Evolutionary conservation across 1,284 basidiomycete species (phyloP).

Genomic region (Irpex sp.): DNA sequence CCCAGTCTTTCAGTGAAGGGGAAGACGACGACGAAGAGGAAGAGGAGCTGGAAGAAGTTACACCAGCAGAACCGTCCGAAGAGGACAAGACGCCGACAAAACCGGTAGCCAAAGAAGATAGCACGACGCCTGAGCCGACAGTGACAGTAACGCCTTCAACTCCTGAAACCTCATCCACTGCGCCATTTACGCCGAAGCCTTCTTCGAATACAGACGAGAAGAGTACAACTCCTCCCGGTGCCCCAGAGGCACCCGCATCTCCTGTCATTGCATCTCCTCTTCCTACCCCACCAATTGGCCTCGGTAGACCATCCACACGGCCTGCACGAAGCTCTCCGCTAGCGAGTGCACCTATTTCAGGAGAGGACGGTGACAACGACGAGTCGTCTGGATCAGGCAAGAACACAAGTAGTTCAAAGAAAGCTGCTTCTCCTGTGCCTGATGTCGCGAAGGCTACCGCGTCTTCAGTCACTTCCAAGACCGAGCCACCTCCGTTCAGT

Average conservation of each 20-base stretch:
- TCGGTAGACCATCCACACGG: conserved; percentile 25
- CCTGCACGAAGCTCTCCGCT: conserved; percentile 26
- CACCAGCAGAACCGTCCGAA: conserved; percentile 24
- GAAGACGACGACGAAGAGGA: conserved; percentile 20
- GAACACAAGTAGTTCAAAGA: neutral
- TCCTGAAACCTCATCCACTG: conserved; percentile 7
- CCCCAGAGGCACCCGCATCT: conserved; percentile 40
- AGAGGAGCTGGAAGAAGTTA: conserved; percentile 6
- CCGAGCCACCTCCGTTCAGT: neutral
- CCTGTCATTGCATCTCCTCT: conserved; percentile 9
- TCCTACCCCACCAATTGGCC: conserved; percentile 15
- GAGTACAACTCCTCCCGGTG: conserved; percentile 50
- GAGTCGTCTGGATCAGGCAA: conserved; percentile 5
- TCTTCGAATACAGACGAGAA: conserved; percentile 25
- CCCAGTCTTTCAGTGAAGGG: conserved; percentile 26
- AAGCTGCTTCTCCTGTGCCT: neutral
- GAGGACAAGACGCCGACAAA: neutral
- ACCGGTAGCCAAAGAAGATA: neutral
- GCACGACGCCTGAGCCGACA: neutral
- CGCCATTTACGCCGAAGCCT: conserved; percentile 14
- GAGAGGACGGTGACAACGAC: conserved; percentile 18
- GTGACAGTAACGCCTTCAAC: conserved; percentile 9
- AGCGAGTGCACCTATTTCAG: conserved; percentile 22
- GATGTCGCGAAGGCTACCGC: conserved; percentile 9
- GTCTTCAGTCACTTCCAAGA: conserved; percentile 6